Evolutionary conservation across 768 basidiomycete genomes (phyloP).

Genomic region (Rhizopogon roseolus): DNA sequence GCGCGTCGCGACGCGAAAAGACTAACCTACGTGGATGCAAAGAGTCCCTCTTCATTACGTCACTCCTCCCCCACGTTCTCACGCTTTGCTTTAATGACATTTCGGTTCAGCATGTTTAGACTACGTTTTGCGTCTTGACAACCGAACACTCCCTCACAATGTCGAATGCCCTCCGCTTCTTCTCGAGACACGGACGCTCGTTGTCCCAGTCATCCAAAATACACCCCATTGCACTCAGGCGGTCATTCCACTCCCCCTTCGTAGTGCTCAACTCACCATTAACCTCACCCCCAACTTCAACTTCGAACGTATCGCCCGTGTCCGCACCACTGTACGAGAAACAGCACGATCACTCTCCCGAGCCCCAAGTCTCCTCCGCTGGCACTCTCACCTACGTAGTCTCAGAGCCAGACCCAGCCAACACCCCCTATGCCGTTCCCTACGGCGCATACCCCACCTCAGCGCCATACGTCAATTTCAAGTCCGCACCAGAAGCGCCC

Average conservation of each 20-base stretch:
- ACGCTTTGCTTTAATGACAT: slow-evolving; percentile 7
- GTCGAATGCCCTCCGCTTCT: slow-evolving; percentile 7
- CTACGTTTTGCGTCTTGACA: slow-evolving; percentile 3
- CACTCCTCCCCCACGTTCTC: slow-evolving; percentile 22
- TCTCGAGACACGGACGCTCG: slow-evolving; percentile 1
- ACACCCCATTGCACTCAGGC: slow-evolving; percentile 12
- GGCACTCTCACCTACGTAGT: slow-evolving; percentile 68
- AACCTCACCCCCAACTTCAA: slow-evolving; percentile 26
- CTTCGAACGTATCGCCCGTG: slow-evolving; percentile 21
- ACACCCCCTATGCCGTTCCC: slow-evolving; percentile 64
- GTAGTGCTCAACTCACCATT: slow-evolving; percentile 42
- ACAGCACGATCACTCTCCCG: slow-evolving; percentile 46
- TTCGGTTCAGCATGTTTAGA: not conserved
- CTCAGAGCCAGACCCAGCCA: slow-evolving; percentile 61
- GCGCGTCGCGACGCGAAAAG: not conserved
- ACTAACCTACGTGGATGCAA: not conserved
- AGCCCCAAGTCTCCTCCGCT: slow-evolving; percentile 38
- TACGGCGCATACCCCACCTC: slow-evolving; percentile 61
- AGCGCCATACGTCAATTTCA: slow-evolving; percentile 39
- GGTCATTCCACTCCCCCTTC: slow-evolving; percentile 66
- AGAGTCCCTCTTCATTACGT: slow-evolving; percentile 19
- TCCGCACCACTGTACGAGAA: slow-evolving; percentile 51
- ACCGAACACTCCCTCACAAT: slow-evolving; percentile 12
- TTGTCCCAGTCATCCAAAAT: slow-evolving; percentile 1
- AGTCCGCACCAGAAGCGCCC: slow-evolving; percentile 33